These are phyloP conservation scores for Taphrina betulina DNA, from an alignment of 1,139 yeast genomes.

Conservation along the genomic window DNA sequence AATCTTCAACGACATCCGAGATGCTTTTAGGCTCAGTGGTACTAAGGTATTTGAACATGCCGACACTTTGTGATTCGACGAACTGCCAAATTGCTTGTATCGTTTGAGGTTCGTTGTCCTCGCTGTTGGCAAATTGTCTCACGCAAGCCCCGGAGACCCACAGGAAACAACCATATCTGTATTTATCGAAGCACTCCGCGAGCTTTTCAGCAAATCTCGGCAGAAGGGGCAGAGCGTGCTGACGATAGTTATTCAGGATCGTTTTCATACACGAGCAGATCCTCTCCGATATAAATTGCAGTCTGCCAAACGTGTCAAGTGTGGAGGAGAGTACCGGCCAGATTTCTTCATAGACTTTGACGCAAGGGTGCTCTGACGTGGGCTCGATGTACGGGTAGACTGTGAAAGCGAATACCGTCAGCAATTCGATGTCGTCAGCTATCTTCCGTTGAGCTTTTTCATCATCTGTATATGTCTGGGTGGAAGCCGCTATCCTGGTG, in stretches of 20 bases:
- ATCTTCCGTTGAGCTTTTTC: conserved; percentile 51
- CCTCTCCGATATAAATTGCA: conserved; percentile 66
- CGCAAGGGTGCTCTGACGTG: conserved; percentile 50
- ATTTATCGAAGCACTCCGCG: conserved; percentile 64
- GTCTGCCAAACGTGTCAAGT: conserved; percentile 56
- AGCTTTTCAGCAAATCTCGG: conserved; percentile 64
- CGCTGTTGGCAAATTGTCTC: conserved; percentile 65
- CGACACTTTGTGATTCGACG: conserved; percentile 50
- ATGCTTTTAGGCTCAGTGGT: conserved; percentile 47
- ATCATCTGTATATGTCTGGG: conserved; percentile 40
- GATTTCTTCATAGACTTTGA: conserved; percentile 56
- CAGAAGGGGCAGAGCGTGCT: conserved; percentile 63
- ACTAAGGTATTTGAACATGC: conserved; percentile 48
- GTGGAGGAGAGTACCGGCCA: conserved; percentile 60
- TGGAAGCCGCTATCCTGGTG: conserved; percentile 36
- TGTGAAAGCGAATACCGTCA: conserved; percentile 68
- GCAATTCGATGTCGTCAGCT: conserved; percentile 74
- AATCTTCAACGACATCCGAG: conserved; percentile 83
- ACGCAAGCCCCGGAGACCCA: conserved; percentile 88
- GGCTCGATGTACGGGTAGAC: conserved; percentile 46
- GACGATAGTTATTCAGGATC: conserved; percentile 64
- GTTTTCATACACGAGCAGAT: conserved; percentile 65
- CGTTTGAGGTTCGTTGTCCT: conserved; percentile 45
- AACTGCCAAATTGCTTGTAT: conserved; percentile 55
- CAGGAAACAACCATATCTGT: conserved; percentile 75